Evolutionary conservation across 768 basidiomycete genomes (phyloP).

Genomic region (Lyophyllum atratum): DNA sequence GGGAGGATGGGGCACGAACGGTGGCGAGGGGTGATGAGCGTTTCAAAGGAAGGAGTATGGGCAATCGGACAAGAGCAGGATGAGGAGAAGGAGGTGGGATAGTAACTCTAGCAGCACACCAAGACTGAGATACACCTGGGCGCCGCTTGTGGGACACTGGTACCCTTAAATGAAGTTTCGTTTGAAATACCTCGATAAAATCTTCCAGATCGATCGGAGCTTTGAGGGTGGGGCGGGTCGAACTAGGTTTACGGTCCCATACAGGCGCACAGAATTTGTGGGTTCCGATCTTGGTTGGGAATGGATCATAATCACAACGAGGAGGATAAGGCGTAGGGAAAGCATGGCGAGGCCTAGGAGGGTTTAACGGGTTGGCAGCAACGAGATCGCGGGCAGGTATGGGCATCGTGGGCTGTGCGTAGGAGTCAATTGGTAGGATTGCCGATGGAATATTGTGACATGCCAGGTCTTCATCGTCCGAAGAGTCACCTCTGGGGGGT

Average conservation of each 20-base stretch:
- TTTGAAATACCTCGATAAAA: slow-evolving; percentile 3
- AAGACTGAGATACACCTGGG: background rate
- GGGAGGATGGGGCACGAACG: slow-evolving; percentile 1
- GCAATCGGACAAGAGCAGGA: slow-evolving; percentile 23
- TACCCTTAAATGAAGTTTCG: slow-evolving; percentile 13
- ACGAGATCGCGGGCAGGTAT: background rate
- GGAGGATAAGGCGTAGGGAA: slow-evolving; percentile 24
- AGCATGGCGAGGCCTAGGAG: slow-evolving; percentile 19
- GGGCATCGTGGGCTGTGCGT: background rate
- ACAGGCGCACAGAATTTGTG: slow-evolving; percentile 27
- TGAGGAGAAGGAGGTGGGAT: slow-evolving; percentile 25
- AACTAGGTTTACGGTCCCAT: slow-evolving; percentile 31
- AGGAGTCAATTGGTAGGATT: no score
- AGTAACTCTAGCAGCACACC: slow-evolving; percentile 26
- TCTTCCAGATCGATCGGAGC: slow-evolving; percentile 1
- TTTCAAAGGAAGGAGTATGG: background rate
- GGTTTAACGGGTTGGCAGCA: background rate
- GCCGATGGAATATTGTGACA: no score
- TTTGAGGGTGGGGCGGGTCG: background rate
- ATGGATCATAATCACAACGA: slow-evolving; percentile 13
- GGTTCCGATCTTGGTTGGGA: slow-evolving; percentile 2
- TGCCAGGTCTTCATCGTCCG: slow-evolving; percentile 5
- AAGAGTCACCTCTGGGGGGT: background rate
- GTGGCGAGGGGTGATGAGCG: background rate
- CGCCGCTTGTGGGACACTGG: background rate